A percentile compares a stretch with the other conserved stretches of the same genome.
Conservation (phyloP, 1,284 basidiomycete genomes). For the Clitocybe nebularis region DNA sequence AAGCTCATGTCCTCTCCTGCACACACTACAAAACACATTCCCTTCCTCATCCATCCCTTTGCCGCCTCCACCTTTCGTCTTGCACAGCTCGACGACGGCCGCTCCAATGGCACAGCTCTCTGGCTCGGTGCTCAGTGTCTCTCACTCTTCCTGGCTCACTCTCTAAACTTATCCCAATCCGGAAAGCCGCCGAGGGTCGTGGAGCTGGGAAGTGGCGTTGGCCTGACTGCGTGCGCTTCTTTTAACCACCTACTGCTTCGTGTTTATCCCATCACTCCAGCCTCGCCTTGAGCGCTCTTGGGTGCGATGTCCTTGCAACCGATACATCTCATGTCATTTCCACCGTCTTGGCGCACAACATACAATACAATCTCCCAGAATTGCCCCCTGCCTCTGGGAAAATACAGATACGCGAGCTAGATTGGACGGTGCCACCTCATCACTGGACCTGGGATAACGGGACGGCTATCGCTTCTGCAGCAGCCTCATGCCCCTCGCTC, state of each 20-base stretch:
- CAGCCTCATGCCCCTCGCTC: slow-evolving; percentile 14
- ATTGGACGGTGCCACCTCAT: slow-evolving; percentile 57
- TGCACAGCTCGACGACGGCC: slow-evolving; percentile 53
- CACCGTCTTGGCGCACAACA: slow-evolving; percentile 65
- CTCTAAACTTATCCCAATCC: slow-evolving; percentile 13
- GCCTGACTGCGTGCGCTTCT: slow-evolving; percentile 65
- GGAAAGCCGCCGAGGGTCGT: slow-evolving; percentile 46
- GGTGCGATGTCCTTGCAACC: slow-evolving; percentile 77
- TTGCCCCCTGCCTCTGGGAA: slow-evolving; percentile 31
- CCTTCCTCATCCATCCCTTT: slow-evolving; percentile 47
- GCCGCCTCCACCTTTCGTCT: slow-evolving; percentile 40
- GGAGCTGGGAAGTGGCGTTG: slow-evolving; percentile 83
- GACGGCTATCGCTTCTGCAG: slow-evolving; percentile 31
- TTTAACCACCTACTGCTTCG: slow-evolving; percentile 14
- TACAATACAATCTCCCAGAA: slow-evolving; percentile 45
- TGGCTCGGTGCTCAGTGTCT: slow-evolving; percentile 84
- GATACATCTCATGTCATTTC: slow-evolving; percentile 71
- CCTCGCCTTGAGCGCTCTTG: slow-evolving; percentile 65
- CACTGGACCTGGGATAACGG: slow-evolving; percentile 52
- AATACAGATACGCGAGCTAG: slow-evolving; percentile 57
- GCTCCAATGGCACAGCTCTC: slow-evolving; percentile 80
- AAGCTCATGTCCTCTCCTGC: slow-evolving; percentile 41
- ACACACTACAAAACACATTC: slow-evolving; percentile 66
- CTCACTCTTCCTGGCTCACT: slow-evolving; percentile 52
- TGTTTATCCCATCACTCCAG: slow-evolving; percentile 30